Percentiles rank a stretch among this genome's conserved stretches.
Evolutionary conservation across 2,329 filamentous ascomycete species (phyloP).

Genomic region (Fusarium equiseti): DNA sequence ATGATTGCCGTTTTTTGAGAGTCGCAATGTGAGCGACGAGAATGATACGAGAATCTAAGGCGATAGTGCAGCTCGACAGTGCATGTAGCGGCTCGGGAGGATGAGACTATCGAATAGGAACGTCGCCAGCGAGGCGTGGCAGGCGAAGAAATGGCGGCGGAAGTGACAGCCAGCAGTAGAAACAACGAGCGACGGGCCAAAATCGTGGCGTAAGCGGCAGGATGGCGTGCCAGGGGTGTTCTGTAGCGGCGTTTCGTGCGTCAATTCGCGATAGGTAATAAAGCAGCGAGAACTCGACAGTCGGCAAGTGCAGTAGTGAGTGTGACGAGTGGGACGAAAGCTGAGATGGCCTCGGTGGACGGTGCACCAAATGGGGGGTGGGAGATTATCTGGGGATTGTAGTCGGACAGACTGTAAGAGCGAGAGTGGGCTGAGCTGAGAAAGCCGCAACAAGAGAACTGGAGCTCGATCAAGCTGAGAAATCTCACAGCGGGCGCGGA

Average conservation of each 20-base stretch:
- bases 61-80: conserved; percentile 37
- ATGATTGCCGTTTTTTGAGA: conserved; percentile 38
- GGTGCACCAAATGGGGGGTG: conserved; percentile 44
- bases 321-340: conserved; percentile 50
- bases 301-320: conserved; percentile 37
- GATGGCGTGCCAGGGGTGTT: conserved; percentile 45
- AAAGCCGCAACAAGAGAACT: conserved; percentile 39
- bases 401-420: conserved; percentile 38
- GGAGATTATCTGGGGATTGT: conserved; percentile 43
- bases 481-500: conserved; percentile 43
- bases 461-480: conserved; percentile 40
- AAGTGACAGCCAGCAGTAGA: conserved; percentile 39
- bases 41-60: conserved; percentile 18
- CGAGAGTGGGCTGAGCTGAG: conserved; percentile 42
- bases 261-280: conserved; percentile 41
- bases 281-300: conserved; percentile 40
- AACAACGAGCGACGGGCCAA: conserved; percentile 45
- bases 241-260: conserved; percentile 38
- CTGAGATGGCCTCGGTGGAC: conserved; percentile 46
- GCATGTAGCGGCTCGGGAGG: conserved; percentile 41
- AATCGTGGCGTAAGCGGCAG: conserved; percentile 44
- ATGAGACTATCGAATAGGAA: conserved; percentile 39
- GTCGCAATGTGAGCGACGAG: conserved; percentile 29
- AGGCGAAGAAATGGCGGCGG: conserved; percentile 27
- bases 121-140: conserved; percentile 36